Evolutionary conservation across 225 moss, liverwort and hornwort genomes (phyloP).

Genomic region (Lunularia cruciata): DNA sequence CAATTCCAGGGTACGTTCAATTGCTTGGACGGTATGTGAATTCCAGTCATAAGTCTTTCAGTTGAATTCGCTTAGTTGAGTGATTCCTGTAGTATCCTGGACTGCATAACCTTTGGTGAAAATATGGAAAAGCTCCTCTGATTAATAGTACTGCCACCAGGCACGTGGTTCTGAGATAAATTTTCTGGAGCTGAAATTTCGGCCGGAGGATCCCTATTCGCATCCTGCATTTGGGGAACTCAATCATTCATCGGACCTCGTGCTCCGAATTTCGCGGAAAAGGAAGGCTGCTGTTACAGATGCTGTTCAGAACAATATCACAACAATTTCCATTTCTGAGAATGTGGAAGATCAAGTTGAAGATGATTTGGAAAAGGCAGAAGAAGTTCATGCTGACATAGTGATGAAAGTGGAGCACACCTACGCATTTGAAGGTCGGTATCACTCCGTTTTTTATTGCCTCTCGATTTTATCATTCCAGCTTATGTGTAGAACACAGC

Average conservation of each 20-base stretch:
- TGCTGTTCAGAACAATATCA: background rate
- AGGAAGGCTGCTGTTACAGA: background rate
- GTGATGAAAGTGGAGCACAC: slow-evolving; percentile 80
- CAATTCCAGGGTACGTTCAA: no score
- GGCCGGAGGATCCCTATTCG: slow-evolving; percentile 89
- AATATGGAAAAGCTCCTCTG: background rate
- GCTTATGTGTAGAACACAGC: no score
- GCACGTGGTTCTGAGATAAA: slow-evolving; percentile 72
- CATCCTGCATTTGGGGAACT: slow-evolving; percentile 98
- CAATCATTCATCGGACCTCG: slow-evolving; percentile 72
- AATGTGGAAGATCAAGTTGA: slow-evolving; percentile 7
- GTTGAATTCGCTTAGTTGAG: background rate
- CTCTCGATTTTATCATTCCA: no score
- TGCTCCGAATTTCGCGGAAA: slow-evolving; percentile 60
- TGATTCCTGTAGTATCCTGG: background rate
- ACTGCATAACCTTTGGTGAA: background rate
- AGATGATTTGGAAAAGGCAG: background rate
- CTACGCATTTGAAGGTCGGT: slow-evolving; percentile 80
- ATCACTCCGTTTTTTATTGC: no score
- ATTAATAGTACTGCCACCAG: slow-evolving; percentile 20
- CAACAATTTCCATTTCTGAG: background rate
- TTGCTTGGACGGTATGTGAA: no score
- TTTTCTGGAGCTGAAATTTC: slow-evolving; percentile 92
- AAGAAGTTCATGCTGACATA: slow-evolving; percentile 56
- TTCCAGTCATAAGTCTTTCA: no score